phyloP scores from a whole-genome alignment of 148 eudicot genomes.

The Mesembryanthemum crystallinum region DNA sequence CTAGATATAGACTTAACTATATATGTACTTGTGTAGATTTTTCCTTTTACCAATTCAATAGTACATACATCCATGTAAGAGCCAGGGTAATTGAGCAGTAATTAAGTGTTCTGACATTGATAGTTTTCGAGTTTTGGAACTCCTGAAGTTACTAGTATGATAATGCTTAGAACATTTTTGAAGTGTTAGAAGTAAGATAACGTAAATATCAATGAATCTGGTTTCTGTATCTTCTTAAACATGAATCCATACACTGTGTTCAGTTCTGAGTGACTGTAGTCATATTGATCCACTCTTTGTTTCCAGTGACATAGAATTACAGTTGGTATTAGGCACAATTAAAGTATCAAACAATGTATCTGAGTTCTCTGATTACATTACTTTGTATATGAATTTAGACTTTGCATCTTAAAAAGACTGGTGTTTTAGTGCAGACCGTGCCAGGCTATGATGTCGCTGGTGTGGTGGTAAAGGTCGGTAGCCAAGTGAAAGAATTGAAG shows the following conservation, averaged over 20 bases:
- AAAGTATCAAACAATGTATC: not conserved
- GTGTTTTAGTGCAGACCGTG: slow-evolving; percentile 51
- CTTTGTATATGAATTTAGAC: not conserved
- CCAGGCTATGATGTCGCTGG: slow-evolving; percentile 96
- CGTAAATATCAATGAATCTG: no score
- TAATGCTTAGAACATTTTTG: no score
- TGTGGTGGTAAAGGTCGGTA: slow-evolving; percentile 81
- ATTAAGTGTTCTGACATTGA: not conserved
- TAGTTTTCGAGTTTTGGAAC: no score
- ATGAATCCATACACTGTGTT: no score
- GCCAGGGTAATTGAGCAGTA: not conserved
- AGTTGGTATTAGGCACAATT: not conserved
- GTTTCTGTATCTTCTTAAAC: no score
- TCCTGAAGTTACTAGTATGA: no score
- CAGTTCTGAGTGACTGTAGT: no score
- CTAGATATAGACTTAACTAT: no score
- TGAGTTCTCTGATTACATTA: not conserved
- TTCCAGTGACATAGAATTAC: no score
- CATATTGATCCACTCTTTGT: no score
- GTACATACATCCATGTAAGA: not conserved
- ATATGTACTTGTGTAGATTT: no score
- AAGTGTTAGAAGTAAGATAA: no score
- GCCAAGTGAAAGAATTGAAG: slow-evolving; percentile 61
- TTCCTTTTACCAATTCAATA: not conserved
- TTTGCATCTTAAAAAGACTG: slow-evolving; percentile 18